These are phyloP conservation scores for Xylariales sp. DNA, from an alignment of 2,329 filamentous ascomycete species.

Conservation along the genomic window DNA sequence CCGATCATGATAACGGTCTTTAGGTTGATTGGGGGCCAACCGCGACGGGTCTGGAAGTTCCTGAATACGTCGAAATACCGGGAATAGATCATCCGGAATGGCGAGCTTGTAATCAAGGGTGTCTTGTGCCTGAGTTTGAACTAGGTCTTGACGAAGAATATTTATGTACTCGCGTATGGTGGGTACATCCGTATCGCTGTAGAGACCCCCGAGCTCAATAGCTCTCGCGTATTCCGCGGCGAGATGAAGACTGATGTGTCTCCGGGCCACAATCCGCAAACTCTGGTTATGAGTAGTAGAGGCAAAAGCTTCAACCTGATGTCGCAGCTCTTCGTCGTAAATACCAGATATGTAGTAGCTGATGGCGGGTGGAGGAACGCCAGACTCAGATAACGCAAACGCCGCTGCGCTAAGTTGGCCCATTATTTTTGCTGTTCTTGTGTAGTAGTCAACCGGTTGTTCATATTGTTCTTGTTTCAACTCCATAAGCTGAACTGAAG, in stretches of 20 bases:
- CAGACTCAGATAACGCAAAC: conserved; percentile 12
- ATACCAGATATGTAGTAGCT: conserved; percentile 51
- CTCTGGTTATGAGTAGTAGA: conserved; percentile 15
- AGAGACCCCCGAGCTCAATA: conserved; percentile 41
- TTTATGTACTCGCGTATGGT: conserved; percentile 45
- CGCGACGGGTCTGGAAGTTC: conserved; percentile 45
- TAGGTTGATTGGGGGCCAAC: conserved; percentile 44
- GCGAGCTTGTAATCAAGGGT: conserved; percentile 31
- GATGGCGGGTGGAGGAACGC: conserved; percentile 16
- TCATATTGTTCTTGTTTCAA: conserved; percentile 53
- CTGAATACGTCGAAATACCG: conserved; percentile 38
- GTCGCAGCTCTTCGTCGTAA: conserved; percentile 38
- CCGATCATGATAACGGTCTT: conserved; percentile 50
- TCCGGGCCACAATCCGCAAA: conserved; percentile 38
- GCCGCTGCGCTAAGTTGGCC: conserved; percentile 23
- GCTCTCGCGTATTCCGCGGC: conserved; percentile 52
- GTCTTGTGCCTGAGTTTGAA: conserved; percentile 11
- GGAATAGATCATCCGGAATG: conserved; percentile 24
- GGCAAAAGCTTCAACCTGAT: conserved; percentile 31
- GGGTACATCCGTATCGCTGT: conserved; percentile 28
- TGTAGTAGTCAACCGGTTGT: conserved; percentile 43
- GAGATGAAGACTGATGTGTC: conserved; percentile 53
- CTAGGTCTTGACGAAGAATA: conserved; percentile 40
- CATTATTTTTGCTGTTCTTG: conserved; percentile 37
- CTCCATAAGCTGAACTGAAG: conserved; percentile 47